Evolutionary conservation across 2,329 filamentous ascomycete genomes (phyloP), one percentile per base, ranked within the genome.

Genomic region (Acarospora socialis): DNA sequence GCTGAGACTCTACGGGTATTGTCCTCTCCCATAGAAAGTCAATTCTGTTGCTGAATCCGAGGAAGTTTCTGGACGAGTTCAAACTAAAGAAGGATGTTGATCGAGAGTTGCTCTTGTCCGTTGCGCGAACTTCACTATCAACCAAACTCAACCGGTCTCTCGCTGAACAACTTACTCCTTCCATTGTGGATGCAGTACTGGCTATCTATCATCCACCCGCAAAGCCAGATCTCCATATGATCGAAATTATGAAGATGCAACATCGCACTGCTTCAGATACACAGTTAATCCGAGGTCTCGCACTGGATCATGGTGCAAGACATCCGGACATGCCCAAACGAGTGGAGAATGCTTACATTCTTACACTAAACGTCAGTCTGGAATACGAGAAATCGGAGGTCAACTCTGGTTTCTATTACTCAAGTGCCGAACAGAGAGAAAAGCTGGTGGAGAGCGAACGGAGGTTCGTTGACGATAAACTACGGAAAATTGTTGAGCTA

Each of bases 181-280:
- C 83, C 48, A 93, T 98, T 50, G 90, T 95, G 50, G 90, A 98
- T 54, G 81, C 90, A 37, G 90, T 98, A 28, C 75, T 98, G 35
- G 73, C 90, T 43, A 98, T 98, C 55, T 86, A 94, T 65, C 71
- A 84, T 55, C 66, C 81, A 12, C 82, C 82, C 16, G 75, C 73
- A 41, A 95, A 95, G 65, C 92, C 92, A 35, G 90, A 98, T 60
- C 61, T 98, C 51, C 87, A 95, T 66, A 98, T 98, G 90, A 71
- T 98, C 45, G 90, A 98, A 61, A 95, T 98, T 49, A 98, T 98
- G 90, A 95, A 92, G 57, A 95, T 98, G 87, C 90, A 98, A 64
- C 90, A 98, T 65, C 81, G 87, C 46, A 84, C 82, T 32, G 86
- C 87, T 37, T 82, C 90, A 19, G 90, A 98, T 57, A 98, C 90